These are phyloP conservation scores for Erysimum cheiri DNA, from an alignment of 441 rosid species.

Conservation along the genomic window DNA sequence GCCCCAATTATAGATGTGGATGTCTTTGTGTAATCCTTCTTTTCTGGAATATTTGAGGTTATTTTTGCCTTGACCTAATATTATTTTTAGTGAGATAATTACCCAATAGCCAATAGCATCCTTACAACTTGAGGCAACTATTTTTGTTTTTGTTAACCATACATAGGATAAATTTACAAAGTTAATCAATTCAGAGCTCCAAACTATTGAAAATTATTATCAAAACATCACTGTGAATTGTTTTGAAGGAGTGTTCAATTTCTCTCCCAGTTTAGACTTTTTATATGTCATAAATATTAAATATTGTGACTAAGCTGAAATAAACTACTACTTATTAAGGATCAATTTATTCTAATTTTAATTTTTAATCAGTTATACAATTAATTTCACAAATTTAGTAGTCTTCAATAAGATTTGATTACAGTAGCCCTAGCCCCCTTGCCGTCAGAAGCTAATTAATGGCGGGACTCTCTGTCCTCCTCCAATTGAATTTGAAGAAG, in stretches of 20 bases:
- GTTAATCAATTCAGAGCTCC: not conserved
- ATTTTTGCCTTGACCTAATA: conserved; percentile 25
- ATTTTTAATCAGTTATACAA: not conserved
- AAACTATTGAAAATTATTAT: conserved; percentile 1
- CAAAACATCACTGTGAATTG: not conserved
- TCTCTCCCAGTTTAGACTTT: not conserved
- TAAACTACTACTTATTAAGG: not conserved
- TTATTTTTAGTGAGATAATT: not conserved
- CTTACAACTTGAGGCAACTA: conserved; percentile 20
- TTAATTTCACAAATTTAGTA: not conserved
- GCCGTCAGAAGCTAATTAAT: conserved; percentile 30
- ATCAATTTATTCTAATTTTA: not conserved
- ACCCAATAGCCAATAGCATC: not conserved
- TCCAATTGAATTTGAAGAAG: conserved; percentile 15
- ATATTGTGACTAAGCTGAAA: not conserved
- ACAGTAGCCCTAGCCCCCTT: conserved; percentile 6
- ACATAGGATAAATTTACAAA: not conserved
- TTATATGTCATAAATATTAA: too few species aligned
- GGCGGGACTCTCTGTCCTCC: conserved; percentile 42
- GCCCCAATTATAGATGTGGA: conserved; percentile 39
- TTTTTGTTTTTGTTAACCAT: conserved; percentile 15
- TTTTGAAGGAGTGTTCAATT: not conserved
- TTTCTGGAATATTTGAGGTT: conserved; percentile 32
- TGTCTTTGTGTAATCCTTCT: conserved; percentile 39
- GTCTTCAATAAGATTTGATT: not conserved